Base-by-base conservation (phyloP, 140 eudicot species). In the Bidens hawaiensis region DNA sequence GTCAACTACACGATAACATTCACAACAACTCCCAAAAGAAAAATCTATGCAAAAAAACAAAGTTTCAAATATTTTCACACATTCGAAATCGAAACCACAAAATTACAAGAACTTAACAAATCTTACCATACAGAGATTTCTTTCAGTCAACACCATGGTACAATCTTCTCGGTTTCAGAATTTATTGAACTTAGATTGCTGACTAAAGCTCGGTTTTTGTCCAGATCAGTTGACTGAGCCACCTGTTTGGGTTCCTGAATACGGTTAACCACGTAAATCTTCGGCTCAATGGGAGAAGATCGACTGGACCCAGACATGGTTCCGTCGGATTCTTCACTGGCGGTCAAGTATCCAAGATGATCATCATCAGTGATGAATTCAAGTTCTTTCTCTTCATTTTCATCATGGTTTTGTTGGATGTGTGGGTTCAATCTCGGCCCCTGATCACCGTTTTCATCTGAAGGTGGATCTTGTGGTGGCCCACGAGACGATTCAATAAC, bases 391-490 rank as follows among this genome's bases (percentile, higher is more conserved):
- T 76, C 78, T 57, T 82, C 78, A 22, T 33, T 64, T 52, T 75
- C 84, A 34, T 74, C 42, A 15, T 60, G 33, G 33, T 61, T 56
- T 33, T 73, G 72, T 28, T 41, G 47, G 26, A 69, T 60, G 36
- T 24, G 59, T 15, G 64, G 49, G 65, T 71, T 83, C 73, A 57
- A 17, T 36, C 78, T 65, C 16, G 81, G 79, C 64, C 80, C 84
- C 65, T 84, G 94, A 72, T 77, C 85, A 0, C 81, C 88, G 17
- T 82, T 73, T 65, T 83, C 94, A 25, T 88, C 94, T 1, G 86
- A 74, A 4, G 64, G 63, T 30, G 72, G 63, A 17, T 75, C 80
- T 59, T 30, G 64, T 24, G 59, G 75, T 17, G 83, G 75, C 43
- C 62, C 59, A 18, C 65, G 73, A 27, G 78, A 55, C 16, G 82